Evolutionary conservation across 1,139 yeast genomes (phyloP).

Genomic region (Suhomyces yuchorum): DNA sequence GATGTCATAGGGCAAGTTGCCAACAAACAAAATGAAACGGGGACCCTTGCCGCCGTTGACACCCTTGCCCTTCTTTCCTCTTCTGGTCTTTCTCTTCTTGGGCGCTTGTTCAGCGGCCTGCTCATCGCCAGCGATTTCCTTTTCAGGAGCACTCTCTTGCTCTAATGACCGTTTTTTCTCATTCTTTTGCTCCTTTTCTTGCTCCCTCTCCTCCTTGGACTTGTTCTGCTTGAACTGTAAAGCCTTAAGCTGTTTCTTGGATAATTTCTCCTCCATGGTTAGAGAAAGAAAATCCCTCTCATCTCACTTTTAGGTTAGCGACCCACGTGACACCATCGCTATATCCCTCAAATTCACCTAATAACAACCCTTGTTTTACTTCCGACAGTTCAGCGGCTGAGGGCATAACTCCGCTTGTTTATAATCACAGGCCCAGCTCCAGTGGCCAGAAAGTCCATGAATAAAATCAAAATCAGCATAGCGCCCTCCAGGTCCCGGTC

Average conservation of each 20-base stretch:
- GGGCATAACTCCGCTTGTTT: neutral
- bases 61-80: conserved; percentile 72
- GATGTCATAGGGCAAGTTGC: conserved; percentile 80
- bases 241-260: conserved; percentile 81
- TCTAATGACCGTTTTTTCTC: conserved; percentile 15
- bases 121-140: conserved; percentile 12
- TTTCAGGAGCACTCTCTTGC: conserved; percentile 19
- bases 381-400: neutral
- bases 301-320: neutral
- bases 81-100: conserved; percentile 74
- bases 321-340: conserved; percentile 8
- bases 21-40: conserved; percentile 85
- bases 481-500: conserved; percentile 23
- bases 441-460: conserved; percentile 2
- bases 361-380: neutral
- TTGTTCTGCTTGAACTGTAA: conserved; percentile 63
- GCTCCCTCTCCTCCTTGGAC: conserved; percentile 41
- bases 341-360: conserved; percentile 1
- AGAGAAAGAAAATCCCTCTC: neutral
- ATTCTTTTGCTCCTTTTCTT: conserved; percentile 26
- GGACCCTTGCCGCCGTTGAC: conserved; percentile 56
- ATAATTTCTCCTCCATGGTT: conserved; percentile 43
- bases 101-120: conserved; percentile 35
- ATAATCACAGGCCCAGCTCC: neutral
- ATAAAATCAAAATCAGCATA: conserved; percentile 9